Evolutionary conservation across 1,284 basidiomycete genomes (phyloP).

Genomic region (Marasmius tenuissimus): DNA sequence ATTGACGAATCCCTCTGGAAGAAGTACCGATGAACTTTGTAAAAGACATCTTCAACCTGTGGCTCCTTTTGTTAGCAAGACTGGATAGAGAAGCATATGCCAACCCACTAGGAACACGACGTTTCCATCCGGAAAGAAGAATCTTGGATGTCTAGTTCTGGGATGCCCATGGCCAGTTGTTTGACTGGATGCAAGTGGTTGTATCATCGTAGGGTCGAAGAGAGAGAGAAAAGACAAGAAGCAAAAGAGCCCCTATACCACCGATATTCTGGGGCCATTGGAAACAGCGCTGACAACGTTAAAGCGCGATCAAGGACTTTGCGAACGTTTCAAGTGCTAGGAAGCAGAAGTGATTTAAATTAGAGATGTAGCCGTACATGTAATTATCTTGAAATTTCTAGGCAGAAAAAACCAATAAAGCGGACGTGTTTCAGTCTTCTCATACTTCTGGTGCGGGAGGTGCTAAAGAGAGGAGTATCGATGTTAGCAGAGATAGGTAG

Average conservation of each 20-base stretch:
- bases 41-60: constrained; percentile 21
- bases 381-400: too few species aligned
- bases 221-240: background rate
- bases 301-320: background rate
- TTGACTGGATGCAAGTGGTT: background rate
- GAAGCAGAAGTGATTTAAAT: too few species aligned
- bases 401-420: background rate
- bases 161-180: background rate
- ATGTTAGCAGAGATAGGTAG: too few species aligned
- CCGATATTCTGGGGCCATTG: background rate
- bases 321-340: background rate
- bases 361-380: too few species aligned
- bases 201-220: background rate
- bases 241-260: background rate
- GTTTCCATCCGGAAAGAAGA: constrained; percentile 26
- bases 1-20: constrained; percentile 22
- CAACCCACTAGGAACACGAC: constrained; percentile 21
- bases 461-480: background rate
- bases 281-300: too few species aligned
- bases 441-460: background rate
- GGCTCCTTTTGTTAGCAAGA: background rate
- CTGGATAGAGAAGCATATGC: background rate
- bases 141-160: constrained; percentile 17
- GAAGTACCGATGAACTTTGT: constrained; percentile 23
- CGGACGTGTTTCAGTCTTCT: background rate